Evolutionary conservation across 305 asterid genomes (phyloP).

Genomic region (Solanum aculeatissimum): DNA sequence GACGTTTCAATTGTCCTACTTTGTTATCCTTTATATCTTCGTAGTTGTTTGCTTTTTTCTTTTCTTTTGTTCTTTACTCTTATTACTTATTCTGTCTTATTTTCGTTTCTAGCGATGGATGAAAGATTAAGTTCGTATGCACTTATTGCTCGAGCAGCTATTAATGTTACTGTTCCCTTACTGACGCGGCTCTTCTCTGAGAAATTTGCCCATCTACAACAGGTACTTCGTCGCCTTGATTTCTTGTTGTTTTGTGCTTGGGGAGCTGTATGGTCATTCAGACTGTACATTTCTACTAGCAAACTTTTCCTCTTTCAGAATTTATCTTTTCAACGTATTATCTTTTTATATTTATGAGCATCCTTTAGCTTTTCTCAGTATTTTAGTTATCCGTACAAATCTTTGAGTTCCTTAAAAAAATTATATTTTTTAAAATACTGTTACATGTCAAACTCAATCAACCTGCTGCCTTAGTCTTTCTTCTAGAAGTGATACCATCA

Average conservation of each 20-base stretch:
- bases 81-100: slow-evolving; percentile 4
- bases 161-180: slow-evolving; percentile 52
- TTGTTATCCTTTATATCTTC: background rate
- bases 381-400: background rate
- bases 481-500: background rate
- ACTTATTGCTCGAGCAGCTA: slow-evolving; percentile 93
- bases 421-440: background rate
- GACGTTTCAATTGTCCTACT: background rate
- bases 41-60: background rate
- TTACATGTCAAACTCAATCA: background rate
- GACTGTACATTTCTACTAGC: background rate
- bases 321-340: background rate
- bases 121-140: slow-evolving; percentile 95
- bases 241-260: background rate
- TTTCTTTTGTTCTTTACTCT: background rate
- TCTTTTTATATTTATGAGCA: background rate
- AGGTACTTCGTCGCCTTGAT: slow-evolving; percentile 35
- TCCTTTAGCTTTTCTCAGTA: background rate
- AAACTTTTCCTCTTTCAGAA: background rate
- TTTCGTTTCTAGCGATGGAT: slow-evolving; percentile 73
- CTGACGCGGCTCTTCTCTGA: slow-evolving; percentile 60
- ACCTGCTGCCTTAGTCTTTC: background rate
- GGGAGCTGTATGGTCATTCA: background rate
- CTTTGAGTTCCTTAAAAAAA: background rate
- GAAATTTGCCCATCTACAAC: slow-evolving; percentile 59